Evolutionary conservation across 1,284 basidiomycete genomes (phyloP).

Genomic region (Ceratobasidium sp.): DNA sequence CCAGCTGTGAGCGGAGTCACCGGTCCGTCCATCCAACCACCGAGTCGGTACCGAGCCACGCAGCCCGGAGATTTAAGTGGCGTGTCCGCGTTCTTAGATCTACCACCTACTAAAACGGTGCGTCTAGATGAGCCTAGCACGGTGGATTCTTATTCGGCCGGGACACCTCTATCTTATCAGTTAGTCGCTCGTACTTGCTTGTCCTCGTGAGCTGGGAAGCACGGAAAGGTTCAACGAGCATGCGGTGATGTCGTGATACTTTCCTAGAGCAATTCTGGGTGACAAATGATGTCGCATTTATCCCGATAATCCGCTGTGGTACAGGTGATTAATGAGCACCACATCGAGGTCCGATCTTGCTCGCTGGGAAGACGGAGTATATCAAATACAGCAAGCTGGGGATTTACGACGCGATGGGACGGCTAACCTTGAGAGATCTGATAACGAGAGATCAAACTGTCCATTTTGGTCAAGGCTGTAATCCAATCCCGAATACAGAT

Average conservation of each 20-base stretch:
- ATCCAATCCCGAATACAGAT: too few species aligned
- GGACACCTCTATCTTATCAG: background rate
- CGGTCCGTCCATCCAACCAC: background rate
- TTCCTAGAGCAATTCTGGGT: background rate
- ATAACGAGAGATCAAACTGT: background rate
- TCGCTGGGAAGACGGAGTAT: background rate
- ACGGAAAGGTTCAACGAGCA: background rate
- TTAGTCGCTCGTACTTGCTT: background rate
- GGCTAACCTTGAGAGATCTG: slow-evolving; percentile 3
- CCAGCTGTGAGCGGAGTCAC: background rate
- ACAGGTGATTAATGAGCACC: background rate
- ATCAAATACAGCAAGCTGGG: background rate
- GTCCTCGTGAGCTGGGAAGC: background rate
- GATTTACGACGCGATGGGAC: background rate
- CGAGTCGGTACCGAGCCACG: slow-evolving; percentile 5
- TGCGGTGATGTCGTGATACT: background rate
- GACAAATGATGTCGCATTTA: background rate
- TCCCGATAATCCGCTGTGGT: background rate
- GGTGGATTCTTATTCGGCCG: background rate
- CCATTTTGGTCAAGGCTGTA: background rate
- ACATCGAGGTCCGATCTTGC: background rate
- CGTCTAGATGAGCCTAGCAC: too few species aligned
- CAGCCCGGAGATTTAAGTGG: background rate
- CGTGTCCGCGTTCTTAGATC: background rate
- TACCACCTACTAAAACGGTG: background rate